A percentile compares a stretch with the other conserved stretches of the same genome.
These are phyloP conservation scores for Calonectria crousiana DNA, from an alignment of 2,329 filamentous ascomycete genomes.

Conservation along the genomic window DNA sequence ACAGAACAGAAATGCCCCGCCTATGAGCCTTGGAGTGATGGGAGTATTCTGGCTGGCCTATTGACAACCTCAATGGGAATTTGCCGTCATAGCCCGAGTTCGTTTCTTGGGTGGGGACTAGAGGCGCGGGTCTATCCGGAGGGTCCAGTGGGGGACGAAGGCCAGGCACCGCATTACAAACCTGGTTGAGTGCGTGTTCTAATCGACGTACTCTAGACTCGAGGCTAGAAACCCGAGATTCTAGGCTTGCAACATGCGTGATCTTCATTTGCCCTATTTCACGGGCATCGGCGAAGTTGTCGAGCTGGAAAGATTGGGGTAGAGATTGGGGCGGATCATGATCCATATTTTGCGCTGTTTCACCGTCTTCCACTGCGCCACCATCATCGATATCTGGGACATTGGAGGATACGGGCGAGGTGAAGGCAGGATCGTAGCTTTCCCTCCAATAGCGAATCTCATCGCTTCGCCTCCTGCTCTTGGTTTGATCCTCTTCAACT, in stretches of 20 bases:
- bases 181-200: constrained; percentile 64
- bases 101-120: constrained; percentile 38
- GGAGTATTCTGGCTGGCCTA: neutral
- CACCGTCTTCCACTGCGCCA: constrained; percentile 42
- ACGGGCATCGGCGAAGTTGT: constrained; percentile 58
- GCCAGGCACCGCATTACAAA: constrained; percentile 60
- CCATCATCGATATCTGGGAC: constrained; percentile 53
- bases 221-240: constrained; percentile 64
- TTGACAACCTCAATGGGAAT: neutral
- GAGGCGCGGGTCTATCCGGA: constrained; percentile 42
- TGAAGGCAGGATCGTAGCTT: constrained; percentile 65
- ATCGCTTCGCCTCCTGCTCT: constrained; percentile 67
- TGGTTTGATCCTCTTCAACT: constrained; percentile 48
- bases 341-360: constrained; percentile 47
- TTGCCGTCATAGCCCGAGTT: constrained; percentile 29
- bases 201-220: constrained; percentile 66
- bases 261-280: constrained; percentile 68
- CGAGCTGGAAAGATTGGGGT: constrained; percentile 68
- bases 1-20: constrained; percentile 54
- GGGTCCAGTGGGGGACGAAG: constrained; percentile 49
- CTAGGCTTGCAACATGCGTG: constrained; percentile 65
- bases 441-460: constrained; percentile 75
- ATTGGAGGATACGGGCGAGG: constrained; percentile 65
- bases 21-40: constrained; percentile 48
- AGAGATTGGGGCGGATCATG: constrained; percentile 53